Percentiles rank a stretch among this genome's conserved stretches.
phyloP scores from a whole-genome alignment of 2,329 filamentous ascomycete genomes.

The Zelopaecilomyces penicillatus region DNA sequence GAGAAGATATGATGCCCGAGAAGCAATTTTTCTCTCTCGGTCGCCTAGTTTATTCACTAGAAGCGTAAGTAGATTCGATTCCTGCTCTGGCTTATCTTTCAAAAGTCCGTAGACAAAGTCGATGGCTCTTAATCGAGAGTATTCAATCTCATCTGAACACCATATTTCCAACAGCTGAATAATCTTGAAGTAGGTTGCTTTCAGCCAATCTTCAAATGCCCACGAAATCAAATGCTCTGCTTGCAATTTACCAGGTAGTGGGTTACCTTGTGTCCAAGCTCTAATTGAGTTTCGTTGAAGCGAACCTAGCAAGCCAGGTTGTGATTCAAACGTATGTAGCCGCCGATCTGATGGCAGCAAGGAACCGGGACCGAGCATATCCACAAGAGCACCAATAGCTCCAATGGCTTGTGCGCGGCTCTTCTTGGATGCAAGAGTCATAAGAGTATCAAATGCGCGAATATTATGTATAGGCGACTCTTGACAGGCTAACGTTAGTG shows the following conservation, averaged over 20 bases:
- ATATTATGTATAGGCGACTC: constrained; percentile 92
- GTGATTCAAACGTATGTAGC: constrained; percentile 67
- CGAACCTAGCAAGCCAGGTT: constrained; percentile 65
- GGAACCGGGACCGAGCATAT: constrained; percentile 83
- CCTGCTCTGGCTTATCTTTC: constrained; percentile 94
- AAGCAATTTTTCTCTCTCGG: constrained; percentile 90
- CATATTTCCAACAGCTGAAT: constrained; percentile 85
- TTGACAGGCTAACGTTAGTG: constrained; percentile 86
- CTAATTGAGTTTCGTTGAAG: constrained; percentile 52
- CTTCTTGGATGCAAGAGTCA: constrained; percentile 81
- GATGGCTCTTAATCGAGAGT: constrained; percentile 77
- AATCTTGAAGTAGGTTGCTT: constrained; percentile 86
- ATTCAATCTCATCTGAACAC: constrained; percentile 93
- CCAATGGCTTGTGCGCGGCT: constrained; percentile 88
- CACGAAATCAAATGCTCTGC: constrained; percentile 75
- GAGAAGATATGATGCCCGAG: constrained; percentile 85
- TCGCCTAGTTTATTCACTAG: constrained; percentile 96
- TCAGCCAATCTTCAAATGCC: constrained; percentile 93
- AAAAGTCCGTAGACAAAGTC: constrained; percentile 88
- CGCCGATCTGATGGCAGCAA: constrained; percentile 77
- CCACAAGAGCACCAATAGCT: constrained; percentile 86
- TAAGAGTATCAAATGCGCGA: constrained; percentile 77
- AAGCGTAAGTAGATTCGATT: constrained; percentile 83
- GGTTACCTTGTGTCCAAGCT: constrained; percentile 59
- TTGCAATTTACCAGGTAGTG: constrained; percentile 64